Evolutionary conservation across 2,329 filamentous ascomycete species (phyloP).

Genomic region (Macroventuria anomochaeta): DNA sequence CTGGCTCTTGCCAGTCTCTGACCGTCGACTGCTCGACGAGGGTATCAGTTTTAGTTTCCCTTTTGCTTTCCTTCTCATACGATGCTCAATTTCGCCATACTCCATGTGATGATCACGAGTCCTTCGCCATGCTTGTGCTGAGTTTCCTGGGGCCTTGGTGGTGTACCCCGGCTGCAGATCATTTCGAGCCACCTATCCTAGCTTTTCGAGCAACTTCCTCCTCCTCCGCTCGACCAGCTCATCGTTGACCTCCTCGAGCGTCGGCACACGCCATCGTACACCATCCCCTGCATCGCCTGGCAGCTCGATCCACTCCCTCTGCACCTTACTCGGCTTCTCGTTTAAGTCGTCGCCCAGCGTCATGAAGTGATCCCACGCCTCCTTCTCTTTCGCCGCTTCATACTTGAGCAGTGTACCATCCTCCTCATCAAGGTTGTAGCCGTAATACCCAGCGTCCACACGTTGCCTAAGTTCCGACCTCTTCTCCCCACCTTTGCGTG

Average conservation of each 20-base stretch:
- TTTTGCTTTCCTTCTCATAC: too few species aligned
- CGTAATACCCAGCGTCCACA: conserved; percentile 95
- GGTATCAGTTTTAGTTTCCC: too few species aligned
- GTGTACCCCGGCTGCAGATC: too few species aligned
- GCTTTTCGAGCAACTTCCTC: conserved; percentile 82
- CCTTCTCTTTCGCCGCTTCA: conserved; percentile 82
- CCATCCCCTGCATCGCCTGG: conserved; percentile 89
- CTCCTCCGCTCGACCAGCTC: conserved; percentile 88
- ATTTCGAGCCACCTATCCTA: too few species aligned
- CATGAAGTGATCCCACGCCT: conserved; percentile 74
- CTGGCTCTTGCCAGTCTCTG: too few species aligned
- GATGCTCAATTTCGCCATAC: too few species aligned
- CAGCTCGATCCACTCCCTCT: conserved; percentile 74
- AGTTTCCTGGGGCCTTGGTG: too few species aligned
- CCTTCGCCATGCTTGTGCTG: too few species aligned
- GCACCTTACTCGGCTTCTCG: conserved; percentile 33
- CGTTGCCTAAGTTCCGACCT: conserved; percentile 73
- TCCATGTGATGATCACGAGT: too few species aligned
- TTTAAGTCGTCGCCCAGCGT: conserved; percentile 58
- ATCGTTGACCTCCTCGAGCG: conserved; percentile 89
- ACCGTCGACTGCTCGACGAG: too few species aligned
- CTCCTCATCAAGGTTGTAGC: conserved; percentile 91
- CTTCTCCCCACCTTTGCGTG: conserved; percentile 69
- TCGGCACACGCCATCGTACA: conserved; percentile 80
- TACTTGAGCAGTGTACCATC: conserved; percentile 81